These are phyloP conservation scores for Albifimbria verrucaria DNA, from an alignment of 2,329 filamentous ascomycete species.

Conservation along the genomic window DNA sequence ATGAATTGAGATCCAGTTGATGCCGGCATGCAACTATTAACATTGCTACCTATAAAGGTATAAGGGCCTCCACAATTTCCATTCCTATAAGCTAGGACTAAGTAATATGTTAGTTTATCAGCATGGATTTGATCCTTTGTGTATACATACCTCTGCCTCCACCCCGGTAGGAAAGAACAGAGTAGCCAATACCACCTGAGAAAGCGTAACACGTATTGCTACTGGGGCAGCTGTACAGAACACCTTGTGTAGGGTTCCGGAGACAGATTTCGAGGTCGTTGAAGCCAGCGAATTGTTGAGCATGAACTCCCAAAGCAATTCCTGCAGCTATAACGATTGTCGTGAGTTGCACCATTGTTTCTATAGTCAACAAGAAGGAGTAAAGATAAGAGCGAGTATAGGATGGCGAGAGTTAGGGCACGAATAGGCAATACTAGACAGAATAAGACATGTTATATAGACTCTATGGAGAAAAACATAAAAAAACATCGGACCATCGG, in stretches of 20 bases:
- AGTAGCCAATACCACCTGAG: background rate
- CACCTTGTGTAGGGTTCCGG: background rate
- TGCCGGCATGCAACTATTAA: background rate
- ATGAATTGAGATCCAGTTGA: background rate
- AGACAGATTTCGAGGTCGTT: background rate
- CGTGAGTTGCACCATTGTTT: background rate
- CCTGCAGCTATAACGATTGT: background rate
- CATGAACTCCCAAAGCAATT: background rate
- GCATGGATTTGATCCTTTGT: background rate
- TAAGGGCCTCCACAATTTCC: constrained; percentile 1
- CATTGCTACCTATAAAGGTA: constrained; percentile 1
- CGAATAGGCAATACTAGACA: background rate
- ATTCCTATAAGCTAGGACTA: background rate
- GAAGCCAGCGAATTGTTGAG: constrained; percentile 2
- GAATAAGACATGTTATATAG: background rate
- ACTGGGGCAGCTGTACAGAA: background rate
- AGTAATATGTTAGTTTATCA: background rate
- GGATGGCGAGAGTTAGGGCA: background rate
- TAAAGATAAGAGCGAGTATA: background rate
- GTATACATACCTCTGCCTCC: constrained; percentile 1
- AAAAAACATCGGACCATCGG: background rate
- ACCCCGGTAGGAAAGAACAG: background rate
- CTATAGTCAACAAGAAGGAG: background rate
- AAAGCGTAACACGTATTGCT: constrained; percentile 2
- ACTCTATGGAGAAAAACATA: background rate